phyloP scores from a whole-genome alignment of 169 alveolate species.

The Cytauxzoon felis region DNA sequence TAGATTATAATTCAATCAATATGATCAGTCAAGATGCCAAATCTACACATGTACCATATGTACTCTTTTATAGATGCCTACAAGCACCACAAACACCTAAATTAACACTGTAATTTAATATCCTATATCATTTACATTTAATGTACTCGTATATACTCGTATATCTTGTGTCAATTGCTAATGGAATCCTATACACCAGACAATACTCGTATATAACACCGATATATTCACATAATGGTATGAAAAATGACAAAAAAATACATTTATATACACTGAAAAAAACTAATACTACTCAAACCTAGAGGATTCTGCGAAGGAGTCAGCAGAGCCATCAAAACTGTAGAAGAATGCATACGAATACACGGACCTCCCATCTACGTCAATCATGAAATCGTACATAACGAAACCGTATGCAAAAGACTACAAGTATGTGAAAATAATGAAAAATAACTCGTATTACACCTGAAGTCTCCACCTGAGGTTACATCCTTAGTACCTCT shows the following conservation, averaged over 20 bases:
- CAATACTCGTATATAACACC: too few species aligned
- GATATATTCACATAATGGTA: neutral
- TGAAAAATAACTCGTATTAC: neutral
- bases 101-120: conserved; percentile 14
- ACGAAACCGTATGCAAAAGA: conserved; percentile 75
- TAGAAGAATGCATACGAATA: conserved; percentile 74
- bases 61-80: conserved; percentile 67
- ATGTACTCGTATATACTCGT: too few species aligned
- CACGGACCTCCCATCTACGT: conserved; percentile 78
- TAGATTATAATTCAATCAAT: conserved; percentile 45
- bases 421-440: conserved; percentile 45
- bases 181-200: too few species aligned
- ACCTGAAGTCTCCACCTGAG: too few species aligned
- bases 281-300: conserved; percentile 70
- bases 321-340: conserved; percentile 76
- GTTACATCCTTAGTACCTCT: too few species aligned
- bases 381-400: conserved; percentile 81
- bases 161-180: too few species aligned
- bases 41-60: conserved; percentile 74
- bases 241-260: conserved; percentile 11
- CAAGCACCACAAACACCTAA: conserved; percentile 72
- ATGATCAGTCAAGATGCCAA: conserved; percentile 52
- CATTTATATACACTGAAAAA: too few species aligned
- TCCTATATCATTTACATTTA: too few species aligned
- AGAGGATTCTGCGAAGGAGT: conserved; percentile 85